Evolutionary conservation across 2,329 filamentous ascomycete genomes (phyloP), one percentile per base, ranked within the genome.

Genomic region (Paecilomyces niveus): DNA sequence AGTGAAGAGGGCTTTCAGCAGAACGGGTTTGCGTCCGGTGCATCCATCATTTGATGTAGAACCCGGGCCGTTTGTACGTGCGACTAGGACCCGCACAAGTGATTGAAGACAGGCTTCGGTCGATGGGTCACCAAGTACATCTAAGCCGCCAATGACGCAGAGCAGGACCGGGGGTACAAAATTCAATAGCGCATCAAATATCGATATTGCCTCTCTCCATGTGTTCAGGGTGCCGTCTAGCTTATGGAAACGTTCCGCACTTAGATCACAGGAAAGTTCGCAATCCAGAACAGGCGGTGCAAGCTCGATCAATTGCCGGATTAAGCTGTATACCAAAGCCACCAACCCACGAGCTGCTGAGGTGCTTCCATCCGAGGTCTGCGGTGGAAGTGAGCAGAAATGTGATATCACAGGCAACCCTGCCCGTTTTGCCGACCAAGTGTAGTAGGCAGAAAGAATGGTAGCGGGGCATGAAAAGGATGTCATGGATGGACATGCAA

Each of bases 1-100:
- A 3, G 73, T 74, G 55, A 75, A 73, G 2, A 75, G 64, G 2
- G 72, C 65, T 55, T 75, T 75, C 50, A 74, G 62, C 2, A 74
- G 57, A 6, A 70, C 67, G 10, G 62, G 65, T 11, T 52, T 24
- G 35, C 35, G 39, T 15, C 18, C 10, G 24, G 22, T 21, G 45
- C 9, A 2, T 33, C 61, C 64, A 15, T 65, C 62, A 7, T 61
- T 39, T 45, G 59, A 63, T 2, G 62, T 49, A 26, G 55, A 50
- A 10, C 59, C 45, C 31, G 65, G 65, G 57, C 67, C 66, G 26
- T 65, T 64, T 13, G 68, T 73, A 59, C 75, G 72, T 3, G 64
- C 68, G 39, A 74, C 64, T 2, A 75, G 61, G 7, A 68, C 65
- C 8, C 70, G 67, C 24, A 75, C 63, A 11, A 75, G 54, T 3